Evolutionary conservation across 148 eudicot genomes (phyloP).

Genomic region (Vaccinium corymbosum): DNA sequence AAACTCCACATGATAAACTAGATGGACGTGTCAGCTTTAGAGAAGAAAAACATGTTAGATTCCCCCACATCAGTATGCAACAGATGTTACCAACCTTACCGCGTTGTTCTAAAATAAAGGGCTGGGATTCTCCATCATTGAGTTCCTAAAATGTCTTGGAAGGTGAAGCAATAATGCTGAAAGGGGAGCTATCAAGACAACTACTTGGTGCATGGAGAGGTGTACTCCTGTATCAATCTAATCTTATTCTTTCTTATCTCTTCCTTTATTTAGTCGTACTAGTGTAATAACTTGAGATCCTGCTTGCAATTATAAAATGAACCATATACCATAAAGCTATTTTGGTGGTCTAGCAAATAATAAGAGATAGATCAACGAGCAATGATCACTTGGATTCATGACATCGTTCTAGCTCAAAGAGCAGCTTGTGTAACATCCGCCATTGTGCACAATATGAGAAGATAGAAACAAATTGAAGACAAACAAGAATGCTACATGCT

Average conservation of each 20-base stretch:
- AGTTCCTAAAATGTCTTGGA: background rate
- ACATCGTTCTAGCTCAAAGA: background rate
- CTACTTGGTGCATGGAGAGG: background rate
- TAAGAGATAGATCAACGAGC: background rate
- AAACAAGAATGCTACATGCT: background rate
- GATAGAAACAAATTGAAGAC: background rate
- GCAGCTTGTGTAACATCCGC: background rate
- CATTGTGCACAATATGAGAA: background rate
- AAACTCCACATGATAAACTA: background rate
- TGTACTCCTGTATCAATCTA: background rate
- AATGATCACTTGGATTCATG: background rate
- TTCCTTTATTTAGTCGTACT: background rate
- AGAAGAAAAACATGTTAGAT: background rate
- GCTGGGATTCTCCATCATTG: background rate
- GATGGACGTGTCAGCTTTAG: background rate
- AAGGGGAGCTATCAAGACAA: background rate
- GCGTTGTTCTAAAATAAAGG: background rate
- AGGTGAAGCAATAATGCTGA: background rate
- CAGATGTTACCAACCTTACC: background rate
- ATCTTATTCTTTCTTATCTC: background rate
- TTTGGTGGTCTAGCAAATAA: background rate
- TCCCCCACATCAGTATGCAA: background rate
- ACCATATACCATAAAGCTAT: background rate
- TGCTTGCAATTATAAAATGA: background rate
- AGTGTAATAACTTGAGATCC: background rate